phyloP scores from a whole-genome alignment of 257 asterid species.

The Sherardia arvensis region DNA sequence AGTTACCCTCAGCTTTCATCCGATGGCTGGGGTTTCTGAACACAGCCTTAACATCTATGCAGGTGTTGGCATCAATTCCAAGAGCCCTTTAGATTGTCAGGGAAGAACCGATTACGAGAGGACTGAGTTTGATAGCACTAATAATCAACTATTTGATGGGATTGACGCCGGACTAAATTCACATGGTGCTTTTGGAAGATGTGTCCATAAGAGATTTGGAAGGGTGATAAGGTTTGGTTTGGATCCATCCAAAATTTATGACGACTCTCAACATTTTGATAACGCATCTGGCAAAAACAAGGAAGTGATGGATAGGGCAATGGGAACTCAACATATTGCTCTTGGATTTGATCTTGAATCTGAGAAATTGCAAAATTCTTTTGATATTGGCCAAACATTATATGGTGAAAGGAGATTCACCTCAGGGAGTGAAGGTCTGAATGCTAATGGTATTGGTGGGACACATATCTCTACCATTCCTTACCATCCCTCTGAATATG shows the following conservation, averaged over 20 bases:
- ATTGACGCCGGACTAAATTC: conserved; percentile 22
- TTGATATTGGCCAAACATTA: background rate
- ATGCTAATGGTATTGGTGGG: conserved; percentile 6
- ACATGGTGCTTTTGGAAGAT: conserved; percentile 10
- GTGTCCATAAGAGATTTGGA: conserved; percentile 20
- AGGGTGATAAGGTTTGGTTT: conserved; percentile 24
- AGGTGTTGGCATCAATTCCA: conserved; percentile 7
- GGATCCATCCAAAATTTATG: conserved; percentile 24
- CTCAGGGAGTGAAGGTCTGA: background rate
- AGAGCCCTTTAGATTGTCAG: conserved; percentile 9
- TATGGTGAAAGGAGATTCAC: conserved; percentile 6
- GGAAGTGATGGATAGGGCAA: conserved; percentile 23
- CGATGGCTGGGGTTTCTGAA: conserved; percentile 18
- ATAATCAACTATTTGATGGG: conserved; percentile 16
- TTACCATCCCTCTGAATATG: background rate
- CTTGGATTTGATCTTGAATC: conserved; percentile 13
- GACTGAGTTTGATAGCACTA: conserved; percentile 16
- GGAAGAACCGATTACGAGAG: conserved; percentile 24
- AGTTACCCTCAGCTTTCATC: conserved; percentile 15
- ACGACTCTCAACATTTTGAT: conserved; percentile 12
- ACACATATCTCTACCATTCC: background rate
- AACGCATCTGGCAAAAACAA: conserved; percentile 25
- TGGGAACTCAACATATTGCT: conserved; percentile 17
- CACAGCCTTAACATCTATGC: conserved; percentile 18
- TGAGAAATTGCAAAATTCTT: conserved; percentile 2